Evolutionary conservation across 352 stramenopile genomes (phyloP).

Genomic region (Globisporangium recalcitrans): DNA sequence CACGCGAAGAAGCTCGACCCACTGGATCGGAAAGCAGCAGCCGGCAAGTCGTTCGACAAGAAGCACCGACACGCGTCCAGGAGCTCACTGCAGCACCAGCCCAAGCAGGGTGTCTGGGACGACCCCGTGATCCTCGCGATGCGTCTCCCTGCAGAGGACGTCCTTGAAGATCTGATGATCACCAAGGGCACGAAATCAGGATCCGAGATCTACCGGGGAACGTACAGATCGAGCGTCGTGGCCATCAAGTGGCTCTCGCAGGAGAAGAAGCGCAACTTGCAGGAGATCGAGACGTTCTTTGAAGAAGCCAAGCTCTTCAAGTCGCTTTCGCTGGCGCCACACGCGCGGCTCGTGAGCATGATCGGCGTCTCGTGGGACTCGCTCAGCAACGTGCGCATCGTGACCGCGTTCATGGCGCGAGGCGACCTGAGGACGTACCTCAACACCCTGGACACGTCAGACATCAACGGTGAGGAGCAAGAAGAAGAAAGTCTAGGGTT

Average conservation of each 20-base stretch:
- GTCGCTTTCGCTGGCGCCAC: not conserved
- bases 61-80: not conserved
- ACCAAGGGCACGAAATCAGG: not conserved
- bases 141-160: not conserved
- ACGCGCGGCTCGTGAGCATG: not conserved
- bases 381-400: not conserved
- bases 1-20: slow-evolving; percentile 5
- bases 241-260: slow-evolving; percentile 5
- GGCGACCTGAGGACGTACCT: slow-evolving; percentile 3
- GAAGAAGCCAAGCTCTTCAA: slow-evolving; percentile 6
- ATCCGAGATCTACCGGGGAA: slow-evolving; percentile 3
- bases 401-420: slow-evolving; percentile 1
- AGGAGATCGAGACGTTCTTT: slow-evolving; percentile 10
- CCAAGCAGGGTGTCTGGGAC: slow-evolving; percentile 2
- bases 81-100: not conserved
- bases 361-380: slow-evolving; percentile 7
- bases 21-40: not conserved
- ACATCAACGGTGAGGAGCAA: too few relatives aligned
- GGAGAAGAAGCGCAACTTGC: not conserved
- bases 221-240: not conserved
- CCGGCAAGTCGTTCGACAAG: not conserved
- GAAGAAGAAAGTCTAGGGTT: not conserved
- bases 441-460: not conserved
- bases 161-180: not conserved
- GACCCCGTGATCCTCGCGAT: slow-evolving; percentile 6